These are phyloP conservation scores for Boeremia lycopersici DNA, from an alignment of 2,329 filamentous ascomycete species.

Conservation along the genomic window DNA sequence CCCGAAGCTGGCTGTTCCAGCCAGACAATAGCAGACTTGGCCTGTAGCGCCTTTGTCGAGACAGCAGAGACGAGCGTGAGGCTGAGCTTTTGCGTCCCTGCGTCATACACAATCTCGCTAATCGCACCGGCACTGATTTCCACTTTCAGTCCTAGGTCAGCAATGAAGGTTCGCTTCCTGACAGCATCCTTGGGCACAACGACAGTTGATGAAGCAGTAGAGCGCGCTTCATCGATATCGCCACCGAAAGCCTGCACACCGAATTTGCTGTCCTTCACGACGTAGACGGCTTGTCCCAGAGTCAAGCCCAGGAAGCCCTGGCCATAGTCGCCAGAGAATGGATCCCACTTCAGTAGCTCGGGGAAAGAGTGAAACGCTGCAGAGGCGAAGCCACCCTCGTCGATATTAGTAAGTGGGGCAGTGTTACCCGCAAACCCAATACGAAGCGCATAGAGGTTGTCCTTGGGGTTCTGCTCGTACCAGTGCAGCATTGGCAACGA, in stretches of 20 bases:
- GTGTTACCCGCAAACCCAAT: conserved; percentile 61
- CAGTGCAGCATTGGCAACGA: conserved; percentile 60
- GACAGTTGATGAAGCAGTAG: conserved; percentile 26
- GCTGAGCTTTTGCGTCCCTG: conserved; percentile 12
- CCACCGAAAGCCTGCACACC: conserved; percentile 60
- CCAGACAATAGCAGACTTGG: conserved; percentile 26
- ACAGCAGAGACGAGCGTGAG: conserved; percentile 18
- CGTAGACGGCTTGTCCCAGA: conserved; percentile 58
- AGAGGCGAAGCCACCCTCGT: conserved; percentile 60
- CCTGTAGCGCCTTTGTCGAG: conserved; percentile 17
- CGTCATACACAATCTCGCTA: conserved; percentile 20
- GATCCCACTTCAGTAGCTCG: conserved; percentile 62
- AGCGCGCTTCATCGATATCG: conserved; percentile 35
- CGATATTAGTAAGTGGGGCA: conserved; percentile 62
- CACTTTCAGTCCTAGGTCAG: conserved; percentile 49
- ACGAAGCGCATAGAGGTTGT: conserved; percentile 57
- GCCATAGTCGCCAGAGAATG: conserved; percentile 64
- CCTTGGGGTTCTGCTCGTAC: conserved; percentile 55
- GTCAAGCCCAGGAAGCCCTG: conserved; percentile 60
- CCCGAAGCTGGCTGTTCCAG: conserved; percentile 19
- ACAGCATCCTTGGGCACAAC: conserved; percentile 56
- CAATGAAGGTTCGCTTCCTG: conserved; percentile 57
- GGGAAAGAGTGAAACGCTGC: conserved; percentile 65
- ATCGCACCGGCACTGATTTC: conserved; percentile 32
- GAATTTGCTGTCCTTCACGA: conserved; percentile 53